Percentiles rank a stretch among this genome's conserved stretches.
Conservation (phyloP, 768 basidiomycete species). For the Cantharellus cinnabarinus region DNA sequence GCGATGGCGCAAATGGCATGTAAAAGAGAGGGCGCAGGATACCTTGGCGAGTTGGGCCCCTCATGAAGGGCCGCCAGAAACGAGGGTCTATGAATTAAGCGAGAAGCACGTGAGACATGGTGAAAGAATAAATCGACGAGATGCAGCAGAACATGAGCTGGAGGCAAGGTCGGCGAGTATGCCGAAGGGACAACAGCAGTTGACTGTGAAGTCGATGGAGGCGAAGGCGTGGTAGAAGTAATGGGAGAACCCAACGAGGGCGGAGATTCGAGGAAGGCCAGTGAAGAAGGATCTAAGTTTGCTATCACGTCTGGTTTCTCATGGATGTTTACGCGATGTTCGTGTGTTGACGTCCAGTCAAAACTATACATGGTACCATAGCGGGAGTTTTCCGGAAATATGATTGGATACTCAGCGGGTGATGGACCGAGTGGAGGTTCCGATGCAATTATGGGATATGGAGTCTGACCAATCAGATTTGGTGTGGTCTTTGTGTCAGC, state of each 20-base stretch:
- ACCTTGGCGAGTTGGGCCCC: background rate
- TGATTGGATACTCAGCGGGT: background rate
- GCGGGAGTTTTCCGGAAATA: background rate
- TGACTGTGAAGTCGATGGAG: background rate
- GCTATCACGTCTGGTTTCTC: background rate
- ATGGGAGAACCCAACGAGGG: background rate
- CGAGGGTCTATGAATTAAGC: slow-evolving; percentile 5
- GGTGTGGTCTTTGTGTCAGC: background rate
- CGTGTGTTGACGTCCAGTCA: background rate
- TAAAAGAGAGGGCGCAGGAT: slow-evolving; percentile 4
- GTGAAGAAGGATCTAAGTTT: background rate
- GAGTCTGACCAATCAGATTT: no score
- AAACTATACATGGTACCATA: background rate
- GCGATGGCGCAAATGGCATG: slow-evolving; percentile 8
- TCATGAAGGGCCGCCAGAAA: slow-evolving; percentile 1
- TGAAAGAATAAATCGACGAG: slow-evolving; percentile 7
- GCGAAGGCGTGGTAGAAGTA: background rate
- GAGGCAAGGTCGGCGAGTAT: slow-evolving; percentile 3
- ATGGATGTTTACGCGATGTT: background rate
- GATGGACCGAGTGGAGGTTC: background rate
- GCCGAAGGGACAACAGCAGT: background rate
- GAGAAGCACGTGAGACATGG: slow-evolving; percentile 5
- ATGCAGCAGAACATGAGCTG: slow-evolving; percentile 4
- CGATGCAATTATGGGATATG: background rate
- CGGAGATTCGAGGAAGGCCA: background rate